Conservation (phyloP, 106 monocot genomes). For the Alisma plantagoaquatica region DNA sequence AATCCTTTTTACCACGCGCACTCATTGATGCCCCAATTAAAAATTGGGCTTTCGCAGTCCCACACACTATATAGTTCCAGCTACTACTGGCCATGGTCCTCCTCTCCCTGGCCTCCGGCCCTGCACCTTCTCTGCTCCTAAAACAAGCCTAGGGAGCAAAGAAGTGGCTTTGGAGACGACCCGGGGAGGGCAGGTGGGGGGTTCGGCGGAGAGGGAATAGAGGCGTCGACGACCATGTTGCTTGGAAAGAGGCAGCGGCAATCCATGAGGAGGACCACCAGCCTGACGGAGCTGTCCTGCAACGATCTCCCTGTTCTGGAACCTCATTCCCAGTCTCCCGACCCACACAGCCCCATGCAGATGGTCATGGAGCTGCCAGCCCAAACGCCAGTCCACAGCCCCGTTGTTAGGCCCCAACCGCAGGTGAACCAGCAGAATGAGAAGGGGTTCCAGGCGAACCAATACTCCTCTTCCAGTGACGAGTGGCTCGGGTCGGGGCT, state of each 20-base stretch:
- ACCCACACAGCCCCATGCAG: background rate
- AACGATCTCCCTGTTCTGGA: background rate
- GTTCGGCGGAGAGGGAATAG: background rate
- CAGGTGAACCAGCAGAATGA: background rate
- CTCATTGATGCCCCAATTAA: too few species aligned
- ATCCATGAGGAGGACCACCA: slow-evolving; percentile 18
- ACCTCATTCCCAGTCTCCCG: background rate
- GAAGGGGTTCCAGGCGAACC: background rate
- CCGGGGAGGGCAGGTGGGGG: too few species aligned
- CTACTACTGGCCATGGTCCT: too few species aligned
- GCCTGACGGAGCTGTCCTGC: slow-evolving; percentile 7
- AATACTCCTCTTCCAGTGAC: background rate
- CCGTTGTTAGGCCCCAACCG: too few species aligned
- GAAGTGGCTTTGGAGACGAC: too few species aligned
- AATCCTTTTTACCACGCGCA: too few species aligned
- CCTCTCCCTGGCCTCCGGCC: too few species aligned
- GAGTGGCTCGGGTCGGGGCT: background rate
- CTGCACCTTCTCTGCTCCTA: too few species aligned
- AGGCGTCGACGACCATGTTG: background rate
- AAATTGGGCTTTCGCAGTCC: too few species aligned
- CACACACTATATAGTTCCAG: too few species aligned
- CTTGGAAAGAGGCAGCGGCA: slow-evolving; percentile 20
- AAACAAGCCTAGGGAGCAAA: too few species aligned
- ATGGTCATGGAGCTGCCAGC: background rate
- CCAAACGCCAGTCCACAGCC: too few species aligned